Percentiles rank a stretch among this genome's conserved stretches.
These are phyloP conservation scores for Ustilago xerochloae DNA, from an alignment of 1,284 basidiomycete genomes.

Conservation along the genomic window DNA sequence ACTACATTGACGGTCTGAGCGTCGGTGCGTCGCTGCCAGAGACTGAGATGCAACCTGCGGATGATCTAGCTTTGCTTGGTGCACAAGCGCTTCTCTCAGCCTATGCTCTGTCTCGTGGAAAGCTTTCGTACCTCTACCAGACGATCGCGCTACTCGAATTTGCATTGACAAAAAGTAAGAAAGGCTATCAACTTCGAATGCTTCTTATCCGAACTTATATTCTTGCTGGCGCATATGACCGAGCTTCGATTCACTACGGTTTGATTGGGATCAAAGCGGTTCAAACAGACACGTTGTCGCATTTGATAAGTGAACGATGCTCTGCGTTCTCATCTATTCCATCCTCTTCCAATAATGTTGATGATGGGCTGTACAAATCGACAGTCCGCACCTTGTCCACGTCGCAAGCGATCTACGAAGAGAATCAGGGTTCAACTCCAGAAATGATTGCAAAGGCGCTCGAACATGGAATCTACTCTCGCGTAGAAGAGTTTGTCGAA, in stretches of 20 bases:
- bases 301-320: constrained; percentile 31
- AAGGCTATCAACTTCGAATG: constrained; percentile 57
- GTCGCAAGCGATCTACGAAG: constrained; percentile 47
- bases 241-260: constrained; percentile 37
- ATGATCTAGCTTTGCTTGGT: constrained; percentile 82
- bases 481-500: constrained; percentile 56
- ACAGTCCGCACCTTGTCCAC: constrained; percentile 21
- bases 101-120: constrained; percentile 15
- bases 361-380: constrained; percentile 32
- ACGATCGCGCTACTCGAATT: constrained; percentile 39
- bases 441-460: constrained; percentile 53
- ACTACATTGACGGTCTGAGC: constrained; percentile 75
- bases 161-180: constrained; percentile 40
- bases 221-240: constrained; percentile 38
- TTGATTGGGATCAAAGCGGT: constrained; percentile 49
- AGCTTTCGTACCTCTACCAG: constrained; percentile 17
- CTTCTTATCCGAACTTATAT: constrained; percentile 47
- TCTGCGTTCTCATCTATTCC: constrained; percentile 7
- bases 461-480: constrained; percentile 56
- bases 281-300: constrained; percentile 50
- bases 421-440: constrained; percentile 39
- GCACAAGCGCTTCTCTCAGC: constrained; percentile 77
- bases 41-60: constrained; percentile 86
- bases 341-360: background rate
- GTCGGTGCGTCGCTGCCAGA: constrained; percentile 75